phyloP scores from a whole-genome alignment of 805 yeast species.

The Nakazawaea siamensis region DNA sequence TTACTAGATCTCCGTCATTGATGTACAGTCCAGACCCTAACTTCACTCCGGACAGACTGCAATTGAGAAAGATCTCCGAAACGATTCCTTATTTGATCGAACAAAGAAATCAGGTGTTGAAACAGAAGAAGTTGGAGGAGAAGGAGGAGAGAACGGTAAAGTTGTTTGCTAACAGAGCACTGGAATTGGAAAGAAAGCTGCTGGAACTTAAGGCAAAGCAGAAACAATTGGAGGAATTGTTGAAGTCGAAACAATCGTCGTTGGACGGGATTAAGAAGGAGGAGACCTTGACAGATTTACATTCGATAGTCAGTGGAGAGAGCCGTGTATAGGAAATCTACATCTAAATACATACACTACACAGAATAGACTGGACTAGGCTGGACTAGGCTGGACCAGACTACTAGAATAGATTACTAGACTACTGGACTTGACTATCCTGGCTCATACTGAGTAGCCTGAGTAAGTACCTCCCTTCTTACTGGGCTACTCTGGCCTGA shows the following conservation, averaged over 20 bases:
- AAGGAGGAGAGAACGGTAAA: constrained; percentile 71
- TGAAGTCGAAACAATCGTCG: constrained; percentile 18
- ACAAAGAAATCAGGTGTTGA: constrained; percentile 66
- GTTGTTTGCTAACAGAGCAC: constrained; percentile 68
- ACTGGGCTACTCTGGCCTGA: no score
- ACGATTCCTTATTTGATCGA: constrained; percentile 79
- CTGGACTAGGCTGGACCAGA: no score
- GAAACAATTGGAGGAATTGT: constrained; percentile 36
- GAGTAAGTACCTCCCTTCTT: no score
- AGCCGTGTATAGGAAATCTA: no score
- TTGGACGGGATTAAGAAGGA: constrained; percentile 29
- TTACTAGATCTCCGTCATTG: constrained; percentile 10
- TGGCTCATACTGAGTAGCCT: no score
- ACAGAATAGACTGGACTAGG: no score
- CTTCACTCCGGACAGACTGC: constrained; percentile 37
- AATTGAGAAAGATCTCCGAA: constrained; percentile 69
- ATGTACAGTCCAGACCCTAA: constrained; percentile 16
- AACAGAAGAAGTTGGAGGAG: constrained; percentile 74
- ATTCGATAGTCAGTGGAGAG: constrained; percentile 32
- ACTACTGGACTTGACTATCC: no score
- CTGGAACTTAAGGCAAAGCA: constrained; percentile 65
- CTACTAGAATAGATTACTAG: no score
- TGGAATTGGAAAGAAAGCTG: constrained; percentile 67
- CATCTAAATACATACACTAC: no score
- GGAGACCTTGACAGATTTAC: constrained; percentile 47